Evolutionary conservation across 2,329 filamentous ascomycete genomes (phyloP).

Genomic region (Monosporascus ibericus): DNA sequence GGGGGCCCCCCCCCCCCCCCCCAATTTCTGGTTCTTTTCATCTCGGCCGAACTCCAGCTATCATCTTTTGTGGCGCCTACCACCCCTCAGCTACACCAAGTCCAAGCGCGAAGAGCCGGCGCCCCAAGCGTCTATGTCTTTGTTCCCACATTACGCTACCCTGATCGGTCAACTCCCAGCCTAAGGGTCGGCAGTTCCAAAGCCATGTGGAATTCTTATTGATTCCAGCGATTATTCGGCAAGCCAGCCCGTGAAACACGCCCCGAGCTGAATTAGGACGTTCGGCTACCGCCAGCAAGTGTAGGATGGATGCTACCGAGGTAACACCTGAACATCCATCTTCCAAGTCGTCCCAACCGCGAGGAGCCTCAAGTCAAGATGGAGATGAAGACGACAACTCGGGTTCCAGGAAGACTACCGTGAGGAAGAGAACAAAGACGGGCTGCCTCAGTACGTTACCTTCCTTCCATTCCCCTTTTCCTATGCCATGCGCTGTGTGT

Average conservation of each 20-base stretch:
- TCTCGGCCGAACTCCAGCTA: slow-evolving; percentile 7
- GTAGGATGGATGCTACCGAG: slow-evolving; percentile 24
- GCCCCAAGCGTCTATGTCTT: background rate
- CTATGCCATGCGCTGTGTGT: background rate
- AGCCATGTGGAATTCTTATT: slow-evolving; percentile 13
- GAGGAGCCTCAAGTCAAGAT: slow-evolving; percentile 25
- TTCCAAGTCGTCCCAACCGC: slow-evolving; percentile 20
- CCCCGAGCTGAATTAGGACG: slow-evolving; percentile 1
- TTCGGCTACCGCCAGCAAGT: background rate
- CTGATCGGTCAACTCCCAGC: slow-evolving; percentile 1
- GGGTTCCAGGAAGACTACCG: slow-evolving; percentile 40
- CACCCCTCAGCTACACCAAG: slow-evolving; percentile 1
- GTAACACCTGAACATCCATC: slow-evolving; percentile 14
- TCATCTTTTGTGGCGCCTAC: background rate
- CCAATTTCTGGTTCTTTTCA: slow-evolving; percentile 1
- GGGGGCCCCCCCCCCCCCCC: slow-evolving; percentile 9
- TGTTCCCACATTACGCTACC: background rate
- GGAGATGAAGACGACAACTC: slow-evolving; percentile 32
- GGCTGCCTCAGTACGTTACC: slow-evolving; percentile 73
- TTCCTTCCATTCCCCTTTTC: slow-evolving; percentile 5
- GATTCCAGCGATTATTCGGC: slow-evolving; percentile 9
- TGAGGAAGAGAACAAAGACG: slow-evolving; percentile 77
- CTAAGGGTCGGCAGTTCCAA: slow-evolving; percentile 11
- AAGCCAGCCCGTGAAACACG: slow-evolving; percentile 2
- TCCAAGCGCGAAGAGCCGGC: background rate